Conservation (phyloP, 345 rosid genomes). For the Punica granatum region DNA sequence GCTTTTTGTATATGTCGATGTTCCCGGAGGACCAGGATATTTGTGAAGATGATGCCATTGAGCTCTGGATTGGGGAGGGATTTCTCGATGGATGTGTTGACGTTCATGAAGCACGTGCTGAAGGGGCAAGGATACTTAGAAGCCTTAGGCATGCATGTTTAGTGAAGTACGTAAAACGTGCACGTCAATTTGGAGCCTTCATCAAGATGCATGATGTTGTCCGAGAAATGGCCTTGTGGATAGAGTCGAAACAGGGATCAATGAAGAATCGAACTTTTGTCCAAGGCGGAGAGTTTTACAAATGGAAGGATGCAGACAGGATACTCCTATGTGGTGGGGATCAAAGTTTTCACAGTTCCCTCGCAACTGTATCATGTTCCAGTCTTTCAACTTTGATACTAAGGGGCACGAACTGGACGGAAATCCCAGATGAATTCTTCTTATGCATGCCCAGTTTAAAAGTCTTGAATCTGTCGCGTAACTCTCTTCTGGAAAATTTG, state of each 20-base stretch:
- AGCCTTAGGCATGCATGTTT: constrained; percentile 16
- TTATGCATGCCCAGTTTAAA: background rate
- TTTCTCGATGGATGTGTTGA: background rate
- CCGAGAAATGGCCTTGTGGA: constrained; percentile 20
- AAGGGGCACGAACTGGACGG: background rate
- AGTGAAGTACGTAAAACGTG: constrained; percentile 9
- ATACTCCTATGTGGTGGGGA: background rate
- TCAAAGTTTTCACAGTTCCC: background rate
- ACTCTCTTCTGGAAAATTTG: background rate
- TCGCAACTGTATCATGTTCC: background rate
- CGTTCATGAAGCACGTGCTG: background rate
- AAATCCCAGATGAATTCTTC: background rate
- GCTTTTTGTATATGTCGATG: no score
- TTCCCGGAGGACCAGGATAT: no score
- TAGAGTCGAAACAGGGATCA: background rate
- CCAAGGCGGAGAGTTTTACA: background rate
- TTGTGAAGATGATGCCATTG: no score
- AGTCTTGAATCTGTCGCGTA: background rate
- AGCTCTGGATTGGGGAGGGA: no score
- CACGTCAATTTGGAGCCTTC: background rate
- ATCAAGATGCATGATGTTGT: constrained; percentile 22
- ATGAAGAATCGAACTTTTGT: background rate
- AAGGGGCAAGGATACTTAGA: constrained; percentile 4
- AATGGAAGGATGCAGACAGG: background rate
- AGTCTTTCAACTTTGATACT: background rate